phyloP scores from a whole-genome alignment of 2,329 filamentous ascomycete species.

The Bipolaris bicolor region DNA sequence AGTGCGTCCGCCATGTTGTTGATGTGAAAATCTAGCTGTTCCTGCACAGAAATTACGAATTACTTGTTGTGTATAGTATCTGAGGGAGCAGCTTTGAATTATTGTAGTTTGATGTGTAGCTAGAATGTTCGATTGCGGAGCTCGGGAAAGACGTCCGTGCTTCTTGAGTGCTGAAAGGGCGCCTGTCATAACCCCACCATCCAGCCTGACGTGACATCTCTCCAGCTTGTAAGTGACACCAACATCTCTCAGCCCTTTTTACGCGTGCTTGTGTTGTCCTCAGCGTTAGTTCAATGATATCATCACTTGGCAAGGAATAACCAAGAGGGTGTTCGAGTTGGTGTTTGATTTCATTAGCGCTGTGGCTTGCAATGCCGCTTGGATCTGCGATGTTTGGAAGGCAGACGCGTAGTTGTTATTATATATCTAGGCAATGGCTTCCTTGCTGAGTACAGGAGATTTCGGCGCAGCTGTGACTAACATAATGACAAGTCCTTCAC shows the following conservation, averaged over 20 bases:
- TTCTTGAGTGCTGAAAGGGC: constrained; percentile 36
- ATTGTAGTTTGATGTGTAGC: constrained; percentile 42
- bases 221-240: constrained; percentile 13
- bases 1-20: constrained; percentile 74
- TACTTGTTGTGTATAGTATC: constrained; percentile 23
- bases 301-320: too few species aligned
- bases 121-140: constrained; percentile 45
- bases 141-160: constrained; percentile 22
- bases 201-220: constrained; percentile 10
- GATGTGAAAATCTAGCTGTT: constrained; percentile 6
- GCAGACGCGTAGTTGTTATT: neutral
- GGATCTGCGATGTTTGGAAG: neutral
- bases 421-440: neutral
- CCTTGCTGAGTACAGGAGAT: neutral
- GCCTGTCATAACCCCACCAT: constrained; percentile 23
- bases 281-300: neutral
- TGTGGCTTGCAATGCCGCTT: neutral
- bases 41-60: constrained; percentile 3
- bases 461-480: neutral
- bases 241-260: constrained; percentile 12
- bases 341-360: neutral
- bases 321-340: neutral
- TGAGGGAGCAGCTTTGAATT: constrained; percentile 42
- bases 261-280: neutral
- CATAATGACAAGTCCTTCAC: neutral